Percentiles rank a stretch among this genome's conserved stretches.
These are phyloP conservation scores for Allium cepa DNA, from an alignment of 106 monocot species.

Conservation along the genomic window DNA sequence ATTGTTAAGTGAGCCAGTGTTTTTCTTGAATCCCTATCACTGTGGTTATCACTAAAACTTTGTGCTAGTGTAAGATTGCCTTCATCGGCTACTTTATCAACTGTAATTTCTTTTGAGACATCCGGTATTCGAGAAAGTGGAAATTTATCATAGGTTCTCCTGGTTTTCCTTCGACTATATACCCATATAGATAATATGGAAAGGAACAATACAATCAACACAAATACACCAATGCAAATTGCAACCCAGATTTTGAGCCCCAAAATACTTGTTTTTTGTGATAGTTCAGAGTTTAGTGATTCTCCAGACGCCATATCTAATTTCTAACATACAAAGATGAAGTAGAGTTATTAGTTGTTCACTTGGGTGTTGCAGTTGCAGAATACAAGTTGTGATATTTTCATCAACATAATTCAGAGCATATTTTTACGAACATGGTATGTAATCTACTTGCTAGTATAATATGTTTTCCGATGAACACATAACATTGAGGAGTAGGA, in stretches of 20 bases:
- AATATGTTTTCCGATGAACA: not conserved
- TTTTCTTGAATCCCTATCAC: slow-evolving; percentile 39
- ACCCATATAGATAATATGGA: slow-evolving; percentile 36
- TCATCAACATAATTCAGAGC: not conserved
- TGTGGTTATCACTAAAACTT: slow-evolving; percentile 31
- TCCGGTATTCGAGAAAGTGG: slow-evolving; percentile 58
- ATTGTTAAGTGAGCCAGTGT: slow-evolving; percentile 13
- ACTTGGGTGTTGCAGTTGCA: too few relatives aligned
- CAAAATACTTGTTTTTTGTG: slow-evolving; percentile 31
- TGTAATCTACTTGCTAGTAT: too few relatives aligned
- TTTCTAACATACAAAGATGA: slow-evolving; percentile 5
- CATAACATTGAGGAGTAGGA: not conserved
- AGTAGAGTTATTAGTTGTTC: not conserved
- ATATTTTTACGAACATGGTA: not conserved
- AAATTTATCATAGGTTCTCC: slow-evolving; percentile 20
- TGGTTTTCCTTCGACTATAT: slow-evolving; percentile 20
- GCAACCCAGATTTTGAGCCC: slow-evolving; percentile 55
- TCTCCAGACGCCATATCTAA: slow-evolving; percentile 37
- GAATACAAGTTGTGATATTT: not conserved
- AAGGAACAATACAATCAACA: slow-evolving; percentile 31
- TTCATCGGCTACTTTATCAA: slow-evolving; percentile 30
- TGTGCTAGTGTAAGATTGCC: slow-evolving; percentile 19
- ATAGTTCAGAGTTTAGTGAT: slow-evolving; percentile 26
- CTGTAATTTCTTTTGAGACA: slow-evolving; percentile 70
- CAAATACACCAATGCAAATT: slow-evolving; percentile 40